Evolutionary conservation across 1,139 yeast species (phyloP).

Genomic region (Candida tropicalis): DNA sequence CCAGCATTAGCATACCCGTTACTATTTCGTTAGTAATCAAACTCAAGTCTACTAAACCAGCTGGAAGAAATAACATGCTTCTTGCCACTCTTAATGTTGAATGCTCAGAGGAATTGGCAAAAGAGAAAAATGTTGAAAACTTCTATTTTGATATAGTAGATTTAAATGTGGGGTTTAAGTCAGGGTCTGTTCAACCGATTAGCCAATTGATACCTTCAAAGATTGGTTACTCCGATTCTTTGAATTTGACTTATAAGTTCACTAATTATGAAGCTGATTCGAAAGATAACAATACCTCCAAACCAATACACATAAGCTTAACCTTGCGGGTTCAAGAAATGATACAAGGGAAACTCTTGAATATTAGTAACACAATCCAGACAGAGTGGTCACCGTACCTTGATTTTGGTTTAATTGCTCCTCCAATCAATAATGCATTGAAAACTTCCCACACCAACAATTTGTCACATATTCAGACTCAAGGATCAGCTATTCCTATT

Average conservation of each 20-base stretch:
- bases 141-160: slow-evolving; percentile 42
- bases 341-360: slow-evolving; percentile 13
- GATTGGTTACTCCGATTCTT: slow-evolving; percentile 32
- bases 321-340: slow-evolving; percentile 28
- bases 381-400: slow-evolving; percentile 65
- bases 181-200: slow-evolving; percentile 34
- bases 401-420: slow-evolving; percentile 55
- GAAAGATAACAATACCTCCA: slow-evolving; percentile 24
- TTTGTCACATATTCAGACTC: slow-evolving; percentile 28
- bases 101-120: slow-evolving; percentile 44
- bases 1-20: slow-evolving; percentile 23
- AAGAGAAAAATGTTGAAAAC: slow-evolving; percentile 13
- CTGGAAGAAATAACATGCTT: slow-evolving; percentile 53
- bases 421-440: slow-evolving; percentile 46
- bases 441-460: slow-evolving; percentile 26
- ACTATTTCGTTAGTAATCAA: slow-evolving; percentile 45
- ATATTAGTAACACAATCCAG: slow-evolving; percentile 37
- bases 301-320: slow-evolving; percentile 38
- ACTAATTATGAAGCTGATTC: slow-evolving; percentile 27
- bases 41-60: slow-evolving; percentile 59
- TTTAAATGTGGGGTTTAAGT: slow-evolving; percentile 42
- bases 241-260: slow-evolving; percentile 51
- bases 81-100: slow-evolving; percentile 60
- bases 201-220: slow-evolving; percentile 24
- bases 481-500: slow-evolving; percentile 13